These are phyloP conservation scores for Trichoderma endophyticum DNA, from an alignment of 2,329 filamentous ascomycete species.

Conservation along the genomic window DNA sequence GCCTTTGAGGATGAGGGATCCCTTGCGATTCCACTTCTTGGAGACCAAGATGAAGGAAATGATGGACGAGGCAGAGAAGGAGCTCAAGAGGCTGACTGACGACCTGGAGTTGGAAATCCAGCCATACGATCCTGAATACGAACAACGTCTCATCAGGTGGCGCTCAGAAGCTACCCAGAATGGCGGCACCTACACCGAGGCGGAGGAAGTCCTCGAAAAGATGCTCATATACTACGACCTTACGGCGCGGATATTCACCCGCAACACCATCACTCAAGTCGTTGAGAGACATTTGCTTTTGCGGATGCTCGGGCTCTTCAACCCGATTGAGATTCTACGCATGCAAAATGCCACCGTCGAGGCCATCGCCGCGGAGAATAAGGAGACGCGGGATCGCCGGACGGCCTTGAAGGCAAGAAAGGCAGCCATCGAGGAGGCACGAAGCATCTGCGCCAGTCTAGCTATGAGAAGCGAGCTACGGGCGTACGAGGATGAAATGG, in stretches of 20 bases:
- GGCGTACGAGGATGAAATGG: slow-evolving; percentile 35
- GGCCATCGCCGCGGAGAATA: slow-evolving; percentile 51
- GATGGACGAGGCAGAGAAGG: slow-evolving; percentile 45
- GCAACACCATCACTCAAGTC: slow-evolving; percentile 52
- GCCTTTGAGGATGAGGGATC: slow-evolving; percentile 51
- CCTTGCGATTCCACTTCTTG: slow-evolving; percentile 47
- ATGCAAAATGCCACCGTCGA: slow-evolving; percentile 46
- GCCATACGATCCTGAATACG: slow-evolving; percentile 53
- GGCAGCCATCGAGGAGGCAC: slow-evolving; percentile 49
- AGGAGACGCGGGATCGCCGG: slow-evolving; percentile 50
- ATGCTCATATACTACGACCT: slow-evolving; percentile 56
- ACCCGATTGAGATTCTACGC: slow-evolving; percentile 49
- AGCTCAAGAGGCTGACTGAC: slow-evolving; percentile 45
- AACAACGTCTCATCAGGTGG: slow-evolving; percentile 49
- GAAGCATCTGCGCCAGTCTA: slow-evolving; percentile 47
- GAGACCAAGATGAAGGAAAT: slow-evolving; percentile 48
- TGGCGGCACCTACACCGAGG: slow-evolving; percentile 47
- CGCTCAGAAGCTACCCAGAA: slow-evolving; percentile 41
- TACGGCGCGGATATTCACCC: slow-evolving; percentile 50
- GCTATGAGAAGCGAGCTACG: slow-evolving; percentile 53
- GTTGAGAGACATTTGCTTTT: slow-evolving; percentile 50
- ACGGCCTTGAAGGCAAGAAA: slow-evolving; percentile 47
- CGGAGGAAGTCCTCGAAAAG: slow-evolving; percentile 53
- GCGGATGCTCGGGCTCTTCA: slow-evolving; percentile 51
- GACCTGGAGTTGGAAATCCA: slow-evolving; percentile 53